Conservation (phyloP, 2,329 filamentous ascomycete genomes). For the Phymatotrichopsis omnivora region DNA sequence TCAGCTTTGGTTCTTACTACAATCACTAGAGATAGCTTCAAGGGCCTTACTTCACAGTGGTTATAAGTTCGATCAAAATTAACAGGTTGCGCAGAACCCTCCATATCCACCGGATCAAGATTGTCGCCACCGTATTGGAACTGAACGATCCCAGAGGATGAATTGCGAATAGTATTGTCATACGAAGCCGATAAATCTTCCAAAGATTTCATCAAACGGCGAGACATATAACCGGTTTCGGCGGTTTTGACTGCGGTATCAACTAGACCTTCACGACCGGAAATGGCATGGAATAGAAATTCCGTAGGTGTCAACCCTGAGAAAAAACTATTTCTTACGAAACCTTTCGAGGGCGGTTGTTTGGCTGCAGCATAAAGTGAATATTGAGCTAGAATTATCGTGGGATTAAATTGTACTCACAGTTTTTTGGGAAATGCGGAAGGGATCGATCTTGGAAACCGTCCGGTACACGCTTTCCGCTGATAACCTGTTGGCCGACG, state of each 20-base stretch:
- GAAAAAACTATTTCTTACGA: constrained; percentile 96
- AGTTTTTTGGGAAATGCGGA: constrained; percentile 88
- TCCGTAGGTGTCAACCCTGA: constrained; percentile 80
- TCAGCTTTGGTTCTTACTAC: constrained; percentile 1
- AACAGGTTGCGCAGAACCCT: constrained; percentile 83
- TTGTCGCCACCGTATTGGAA: constrained; percentile 97
- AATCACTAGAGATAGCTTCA: neutral
- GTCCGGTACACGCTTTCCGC: constrained; percentile 80
- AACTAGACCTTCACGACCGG: constrained; percentile 93
- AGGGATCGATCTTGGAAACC: constrained; percentile 93
- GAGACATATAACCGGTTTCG: constrained; percentile 98
- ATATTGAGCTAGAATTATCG: neutral
- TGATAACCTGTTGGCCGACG: constrained; percentile 97
- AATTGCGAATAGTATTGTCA: constrained; percentile 89
- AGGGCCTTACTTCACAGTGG: constrained; percentile 46
- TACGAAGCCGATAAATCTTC: constrained; percentile 92
- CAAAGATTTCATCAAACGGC: constrained; percentile 92
- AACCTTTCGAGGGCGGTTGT: constrained; percentile 90
- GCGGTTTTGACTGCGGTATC: constrained; percentile 99
- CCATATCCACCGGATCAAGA: constrained; percentile 94
- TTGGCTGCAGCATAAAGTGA: constrained; percentile 42
- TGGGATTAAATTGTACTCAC: constrained; percentile 4
- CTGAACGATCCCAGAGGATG: constrained; percentile 77
- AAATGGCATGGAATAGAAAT: constrained; percentile 97
- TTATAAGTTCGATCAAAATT: constrained; percentile 86